Evolutionary conservation across 441 rosid genomes (phyloP).

Genomic region (Hura crepitans): DNA sequence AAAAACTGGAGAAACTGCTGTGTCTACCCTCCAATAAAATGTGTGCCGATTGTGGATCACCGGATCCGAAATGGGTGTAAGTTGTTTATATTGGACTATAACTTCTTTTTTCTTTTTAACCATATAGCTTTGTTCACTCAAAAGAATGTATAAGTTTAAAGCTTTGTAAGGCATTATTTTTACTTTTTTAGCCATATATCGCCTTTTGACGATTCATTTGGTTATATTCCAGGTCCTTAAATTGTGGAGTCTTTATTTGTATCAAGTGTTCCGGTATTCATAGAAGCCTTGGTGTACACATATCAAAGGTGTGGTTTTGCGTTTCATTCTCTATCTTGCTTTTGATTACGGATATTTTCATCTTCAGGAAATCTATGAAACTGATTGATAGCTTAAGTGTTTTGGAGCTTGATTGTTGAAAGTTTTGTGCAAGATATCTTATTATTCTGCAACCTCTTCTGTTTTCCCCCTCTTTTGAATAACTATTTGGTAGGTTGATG

Average conservation of each 20-base stretch:
- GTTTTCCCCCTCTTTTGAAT: background rate
- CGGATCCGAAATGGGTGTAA: conserved; percentile 99
- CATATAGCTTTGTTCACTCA: background rate
- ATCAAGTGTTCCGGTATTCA: conserved; percentile 96
- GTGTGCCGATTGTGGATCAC: conserved; percentile 97
- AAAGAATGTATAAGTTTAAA: background rate
- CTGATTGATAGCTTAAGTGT: background rate
- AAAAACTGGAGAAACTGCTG: conserved; percentile 57
- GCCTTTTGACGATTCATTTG: conserved; percentile 9
- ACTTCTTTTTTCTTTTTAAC: background rate
- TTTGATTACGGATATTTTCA: background rate
- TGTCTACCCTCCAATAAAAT: conserved; percentile 47
- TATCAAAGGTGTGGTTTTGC: conserved; percentile 62
- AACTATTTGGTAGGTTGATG: conserved; percentile 14
- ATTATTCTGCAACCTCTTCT: background rate
- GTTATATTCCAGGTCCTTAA: conserved; percentile 57
- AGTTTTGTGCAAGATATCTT: background rate
- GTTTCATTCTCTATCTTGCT: background rate
- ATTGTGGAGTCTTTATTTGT: conserved; percentile 79
- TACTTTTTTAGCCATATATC: no score
- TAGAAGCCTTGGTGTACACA: conserved; percentile 96
- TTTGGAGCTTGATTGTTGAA: background rate
- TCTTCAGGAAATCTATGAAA: background rate
- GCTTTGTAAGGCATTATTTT: no score
- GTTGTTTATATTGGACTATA: conserved; percentile 25